These are phyloP conservation scores for Chiua virens DNA, from an alignment of 768 basidiomycete species.

Conservation along the genomic window DNA sequence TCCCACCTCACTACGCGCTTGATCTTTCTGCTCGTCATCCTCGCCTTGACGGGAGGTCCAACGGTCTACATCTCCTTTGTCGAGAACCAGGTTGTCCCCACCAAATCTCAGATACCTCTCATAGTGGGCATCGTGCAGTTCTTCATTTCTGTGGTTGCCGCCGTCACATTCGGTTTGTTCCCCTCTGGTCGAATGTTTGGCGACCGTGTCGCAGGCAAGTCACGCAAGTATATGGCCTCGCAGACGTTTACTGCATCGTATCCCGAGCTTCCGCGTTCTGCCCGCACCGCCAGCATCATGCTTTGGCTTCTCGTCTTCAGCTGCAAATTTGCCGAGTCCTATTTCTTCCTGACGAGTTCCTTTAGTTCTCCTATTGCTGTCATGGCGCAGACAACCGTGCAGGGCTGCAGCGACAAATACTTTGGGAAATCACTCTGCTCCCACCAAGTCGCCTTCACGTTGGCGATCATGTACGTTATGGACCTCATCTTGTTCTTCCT, in stretches of 20 bases:
- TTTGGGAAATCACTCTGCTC: slow-evolving; percentile 82
- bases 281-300: slow-evolving; percentile 79
- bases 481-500: slow-evolving; percentile 97
- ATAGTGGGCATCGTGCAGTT: slow-evolving; percentile 95
- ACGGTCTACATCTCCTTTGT: slow-evolving; percentile 91
- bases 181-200: slow-evolving; percentile 99
- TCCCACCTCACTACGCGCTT: slow-evolving; percentile 94
- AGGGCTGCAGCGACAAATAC: slow-evolving; percentile 81
- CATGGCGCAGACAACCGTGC: slow-evolving; percentile 94
- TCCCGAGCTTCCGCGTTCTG: slow-evolving; percentile 66
- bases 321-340: slow-evolving; percentile 97
- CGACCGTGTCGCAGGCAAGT: slow-evolving; percentile 94
- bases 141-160: slow-evolving; percentile 82
- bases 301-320: slow-evolving; percentile 92
- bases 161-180: slow-evolving; percentile 80
- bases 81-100: slow-evolving; percentile 56
- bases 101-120: slow-evolving; percentile 68
- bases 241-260: slow-evolving; percentile 99
- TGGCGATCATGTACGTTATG: slow-evolving; percentile 99
- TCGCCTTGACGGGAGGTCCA: slow-evolving; percentile 90
- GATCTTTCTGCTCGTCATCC: slow-evolving; percentile 86
- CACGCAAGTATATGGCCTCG: slow-evolving; percentile 97
- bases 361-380: slow-evolving; percentile 95
- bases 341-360: slow-evolving; percentile 97
- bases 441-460: slow-evolving; percentile 92